Base-by-base conservation (phyloP, 768 basidiomycete species). In the Sutorius australiensis region DNA sequence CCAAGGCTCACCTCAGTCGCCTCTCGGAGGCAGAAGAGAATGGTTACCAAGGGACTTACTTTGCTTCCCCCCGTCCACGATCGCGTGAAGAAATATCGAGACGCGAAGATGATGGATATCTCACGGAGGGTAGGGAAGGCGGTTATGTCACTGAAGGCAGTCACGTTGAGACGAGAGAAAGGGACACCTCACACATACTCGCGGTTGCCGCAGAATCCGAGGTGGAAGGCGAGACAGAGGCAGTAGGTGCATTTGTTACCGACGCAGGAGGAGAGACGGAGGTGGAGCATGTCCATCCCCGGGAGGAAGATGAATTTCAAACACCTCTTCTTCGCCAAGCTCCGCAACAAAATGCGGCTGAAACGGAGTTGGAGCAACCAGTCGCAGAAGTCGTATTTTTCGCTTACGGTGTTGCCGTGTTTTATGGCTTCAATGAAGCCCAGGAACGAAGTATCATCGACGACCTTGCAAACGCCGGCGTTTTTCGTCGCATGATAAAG, bases 1-100 rank as follows among this genome's bases (percentile, higher is more conserved):
- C 74, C 4, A 81, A 82, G 40, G 82, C 87, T 0, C 77, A 84
- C 34, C 71, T 87, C 7, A 77, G 82, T 24, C 81, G 80, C 30
- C 79, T 95, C 54, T 88, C 89, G 2, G 87, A 93, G 64, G 92
- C 87, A 6, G 94, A 98, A 65, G 93, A 95, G 63, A 79, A 87
- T 46, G 92, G 91, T 0, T 95, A 95, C 66, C 84, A 93, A 64
- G 92, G 87, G 13, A 79, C 86, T 0, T 95, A 95, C 65, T 95
- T 95, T 69, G 68, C 72, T 42, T 44, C 48, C 6, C 44, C 61
- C 1, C 56, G 46, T 30, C 64, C 54, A 16, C 56, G 54, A 0
- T 58, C 63, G 27, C 61, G 53, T 14, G 64, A 65, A 33, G 62
- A 56, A 28, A 43, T 40, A 12, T 37, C 54, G 14, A 54, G 62